phyloP scores from a whole-genome alignment of 2,329 filamentous ascomycete species.

The Fusarium illudens region DNA sequence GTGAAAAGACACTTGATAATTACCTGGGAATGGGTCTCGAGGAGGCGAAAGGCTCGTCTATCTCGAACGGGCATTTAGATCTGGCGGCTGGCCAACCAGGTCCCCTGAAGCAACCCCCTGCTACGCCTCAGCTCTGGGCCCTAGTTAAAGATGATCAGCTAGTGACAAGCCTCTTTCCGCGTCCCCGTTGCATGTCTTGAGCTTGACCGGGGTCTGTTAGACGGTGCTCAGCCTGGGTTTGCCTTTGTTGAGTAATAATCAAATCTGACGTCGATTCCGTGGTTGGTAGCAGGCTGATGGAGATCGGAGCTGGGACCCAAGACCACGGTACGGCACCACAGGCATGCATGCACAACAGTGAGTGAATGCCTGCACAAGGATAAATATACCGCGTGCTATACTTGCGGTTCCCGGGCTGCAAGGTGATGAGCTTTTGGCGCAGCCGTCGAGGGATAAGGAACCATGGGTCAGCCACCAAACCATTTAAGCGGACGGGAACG shows the following conservation, averaged over 20 bases:
- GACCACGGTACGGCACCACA: conserved; percentile 4
- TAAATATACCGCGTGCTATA: neutral
- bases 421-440: conserved; percentile 9
- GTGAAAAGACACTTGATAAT: neutral
- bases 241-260: conserved; percentile 20
- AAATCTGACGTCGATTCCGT: conserved; percentile 8
- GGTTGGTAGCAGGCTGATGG: neutral
- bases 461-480: conserved; percentile 20
- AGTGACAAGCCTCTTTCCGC: conserved; percentile 22
- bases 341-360: conserved; percentile 3
- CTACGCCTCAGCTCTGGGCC: conserved; percentile 23
- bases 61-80: conserved; percentile 37
- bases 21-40: neutral
- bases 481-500: conserved; percentile 30
- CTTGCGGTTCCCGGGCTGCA: neutral
- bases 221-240: neutral
- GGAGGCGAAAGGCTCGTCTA: conserved; percentile 22
- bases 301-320: conserved; percentile 1
- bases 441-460: conserved; percentile 11
- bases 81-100: conserved; percentile 35
- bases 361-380: neutral
- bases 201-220: conserved; percentile 9
- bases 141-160: conserved; percentile 18
- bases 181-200: conserved; percentile 24
- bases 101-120: conserved; percentile 17